These are phyloP conservation scores for Fusarium pseudograminearum DNA, from an alignment of 2,329 filamentous ascomycete genomes.

Conservation along the genomic window DNA sequence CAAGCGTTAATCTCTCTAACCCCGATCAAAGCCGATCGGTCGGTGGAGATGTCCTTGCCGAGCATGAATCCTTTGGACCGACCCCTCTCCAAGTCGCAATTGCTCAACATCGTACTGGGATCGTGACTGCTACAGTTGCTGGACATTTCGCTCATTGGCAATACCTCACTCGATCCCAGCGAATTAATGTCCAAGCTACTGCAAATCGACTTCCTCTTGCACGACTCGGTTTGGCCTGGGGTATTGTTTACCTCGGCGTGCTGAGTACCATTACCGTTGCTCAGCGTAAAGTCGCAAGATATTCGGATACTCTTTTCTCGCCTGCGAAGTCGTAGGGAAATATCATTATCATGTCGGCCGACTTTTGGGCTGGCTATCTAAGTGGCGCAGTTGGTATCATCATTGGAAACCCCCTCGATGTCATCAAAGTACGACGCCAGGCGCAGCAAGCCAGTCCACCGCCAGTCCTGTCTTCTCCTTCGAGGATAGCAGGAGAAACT, in stretches of 20 bases:
- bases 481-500: conserved; percentile 12
- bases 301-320: conserved; percentile 20
- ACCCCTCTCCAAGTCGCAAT: conserved; percentile 46
- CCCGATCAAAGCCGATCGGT: conserved; percentile 45
- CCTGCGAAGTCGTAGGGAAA: conserved; percentile 12
- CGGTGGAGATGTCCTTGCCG: conserved; percentile 43
- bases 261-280: conserved; percentile 42
- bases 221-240: conserved; percentile 42
- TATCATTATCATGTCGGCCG: conserved; percentile 75
- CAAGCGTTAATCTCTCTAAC: conserved; percentile 37
- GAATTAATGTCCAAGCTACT: conserved; percentile 36
- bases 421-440: conserved; percentile 76
- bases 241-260: conserved; percentile 42
- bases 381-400: conserved; percentile 88
- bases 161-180: conserved; percentile 40
- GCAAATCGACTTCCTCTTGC: conserved; percentile 40
- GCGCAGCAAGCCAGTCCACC: conserved; percentile 54
- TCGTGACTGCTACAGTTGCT: conserved; percentile 43
- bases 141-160: conserved; percentile 47
- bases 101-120: conserved; percentile 40
- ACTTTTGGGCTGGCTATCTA: conserved; percentile 94
- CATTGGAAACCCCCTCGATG: conserved; percentile 87
- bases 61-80: conserved; percentile 44
- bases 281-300: conserved; percentile 37
- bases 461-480: conserved; percentile 22